Percentiles rank a stretch among this genome's conserved stretches.
Conservation (phyloP, 257 asterid species). For the Capsicum rhomboideum region DNA sequence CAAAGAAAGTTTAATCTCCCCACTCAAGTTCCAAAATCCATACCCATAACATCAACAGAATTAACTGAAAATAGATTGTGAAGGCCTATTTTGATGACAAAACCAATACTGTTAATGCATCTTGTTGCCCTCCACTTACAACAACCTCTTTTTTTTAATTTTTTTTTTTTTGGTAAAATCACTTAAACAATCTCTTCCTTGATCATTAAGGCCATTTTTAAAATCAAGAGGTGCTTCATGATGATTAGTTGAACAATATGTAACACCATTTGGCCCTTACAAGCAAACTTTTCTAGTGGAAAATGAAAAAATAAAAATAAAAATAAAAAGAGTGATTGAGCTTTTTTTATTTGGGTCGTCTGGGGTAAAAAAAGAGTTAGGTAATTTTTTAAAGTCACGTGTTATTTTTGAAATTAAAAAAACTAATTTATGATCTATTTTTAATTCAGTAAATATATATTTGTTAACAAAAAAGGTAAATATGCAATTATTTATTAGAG, state of each 20-base stretch:
- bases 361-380: too few species aligned
- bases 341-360: too few species aligned
- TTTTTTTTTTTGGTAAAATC: too few species aligned
- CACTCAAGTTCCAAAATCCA: slow-evolving; percentile 47
- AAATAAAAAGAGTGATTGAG: too few species aligned
- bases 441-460: too few species aligned
- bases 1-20: slow-evolving; percentile 42
- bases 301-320: too few species aligned
- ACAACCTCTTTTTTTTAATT: slow-evolving; percentile 24
- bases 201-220: slow-evolving; percentile 44
- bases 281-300: not conserved
- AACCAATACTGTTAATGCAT: slow-evolving; percentile 21
- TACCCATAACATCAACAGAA: slow-evolving; percentile 1
- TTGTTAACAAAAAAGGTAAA: too few species aligned
- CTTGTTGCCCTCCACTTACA: slow-evolving; percentile 37
- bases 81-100: slow-evolving; percentile 26
- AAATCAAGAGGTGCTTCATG: slow-evolving; percentile 34
- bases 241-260: slow-evolving; percentile 18
- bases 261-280: slow-evolving; percentile 1
- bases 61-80: slow-evolving; percentile 20
- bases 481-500: too few species aligned
- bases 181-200: too few species aligned
- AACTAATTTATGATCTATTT: too few species aligned
- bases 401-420: too few species aligned
- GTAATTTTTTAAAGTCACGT: too few species aligned